Percentiles rank a stretch among this genome's conserved stretches.
Conservation (phyloP, 2,329 filamentous ascomycete species). For the Aspergillus tanneri region DNA sequence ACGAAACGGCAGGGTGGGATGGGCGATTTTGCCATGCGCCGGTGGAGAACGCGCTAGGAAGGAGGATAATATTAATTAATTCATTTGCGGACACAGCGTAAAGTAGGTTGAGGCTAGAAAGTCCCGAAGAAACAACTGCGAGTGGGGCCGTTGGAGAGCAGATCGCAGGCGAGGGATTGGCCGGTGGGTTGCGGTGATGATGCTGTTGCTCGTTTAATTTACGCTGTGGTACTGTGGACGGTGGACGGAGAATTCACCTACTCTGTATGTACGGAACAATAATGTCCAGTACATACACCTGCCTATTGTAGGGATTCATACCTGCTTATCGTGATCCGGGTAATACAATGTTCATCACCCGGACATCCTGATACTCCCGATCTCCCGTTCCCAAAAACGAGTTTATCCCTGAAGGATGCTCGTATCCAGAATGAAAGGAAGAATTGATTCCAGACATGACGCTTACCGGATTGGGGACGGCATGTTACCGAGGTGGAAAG, state of each 20-base stretch:
- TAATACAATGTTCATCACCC: no score
- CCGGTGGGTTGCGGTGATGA: background rate
- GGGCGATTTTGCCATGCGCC: slow-evolving; percentile 18
- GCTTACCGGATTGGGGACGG: background rate
- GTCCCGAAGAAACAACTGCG: slow-evolving; percentile 19
- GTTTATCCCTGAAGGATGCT: background rate
- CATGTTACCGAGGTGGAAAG: slow-evolving; percentile 3
- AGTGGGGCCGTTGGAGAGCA: slow-evolving; percentile 19
- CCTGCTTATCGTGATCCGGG: no score
- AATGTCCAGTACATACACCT: no score
- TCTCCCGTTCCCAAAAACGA: no score
- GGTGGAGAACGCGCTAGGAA: slow-evolving; percentile 11
- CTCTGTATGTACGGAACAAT: no score
- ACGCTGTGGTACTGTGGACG: no score
- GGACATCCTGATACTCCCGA: background rate
- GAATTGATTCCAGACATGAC: background rate
- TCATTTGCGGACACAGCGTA: background rate
- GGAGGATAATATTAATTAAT: slow-evolving; percentile 5
- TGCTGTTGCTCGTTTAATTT: background rate
- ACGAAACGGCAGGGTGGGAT: slow-evolving; percentile 5
- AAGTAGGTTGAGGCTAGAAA: slow-evolving; percentile 19
- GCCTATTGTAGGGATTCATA: no score
- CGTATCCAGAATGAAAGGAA: slow-evolving; percentile 1
- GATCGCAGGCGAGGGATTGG: background rate
- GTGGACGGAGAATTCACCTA: no score